These are phyloP conservation scores for Talinum fruticosum DNA, from an alignment of 148 eudicot species.

Conservation along the genomic window DNA sequence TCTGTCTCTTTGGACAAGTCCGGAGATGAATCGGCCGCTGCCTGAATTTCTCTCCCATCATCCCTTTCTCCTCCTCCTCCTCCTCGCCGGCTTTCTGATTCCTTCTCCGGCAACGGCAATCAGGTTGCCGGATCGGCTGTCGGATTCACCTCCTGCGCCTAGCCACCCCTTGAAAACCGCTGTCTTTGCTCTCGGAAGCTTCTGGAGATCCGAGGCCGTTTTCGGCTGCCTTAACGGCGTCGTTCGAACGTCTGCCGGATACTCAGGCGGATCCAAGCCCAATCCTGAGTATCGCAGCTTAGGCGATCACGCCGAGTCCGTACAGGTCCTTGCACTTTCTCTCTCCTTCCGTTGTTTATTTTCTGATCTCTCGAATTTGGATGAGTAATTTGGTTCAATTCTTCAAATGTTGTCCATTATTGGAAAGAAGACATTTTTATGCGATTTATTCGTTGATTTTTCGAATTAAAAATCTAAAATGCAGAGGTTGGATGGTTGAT, in stretches of 20 bases:
- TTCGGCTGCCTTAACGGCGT: conserved; percentile 92
- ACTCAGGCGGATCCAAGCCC: conserved; percentile 72
- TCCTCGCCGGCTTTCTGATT: conserved; percentile 7
- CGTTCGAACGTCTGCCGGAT: conserved; percentile 73
- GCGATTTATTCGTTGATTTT: not conserved
- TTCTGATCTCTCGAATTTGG: not conserved
- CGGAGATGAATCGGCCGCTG: conserved; percentile 14
- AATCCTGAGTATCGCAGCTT: conserved; percentile 85
- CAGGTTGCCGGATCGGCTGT: conserved; percentile 62
- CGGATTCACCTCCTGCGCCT: conserved; percentile 23
- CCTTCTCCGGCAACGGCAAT: conserved; percentile 32
- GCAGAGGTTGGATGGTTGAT: not conserved
- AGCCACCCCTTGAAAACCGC: conserved; percentile 48
- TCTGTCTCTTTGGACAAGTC: not conserved
- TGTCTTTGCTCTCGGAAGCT: conserved; percentile 91
- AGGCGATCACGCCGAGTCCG: conserved; percentile 85
- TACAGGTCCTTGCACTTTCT: conserved; percentile 45
- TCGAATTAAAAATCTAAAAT: not conserved
- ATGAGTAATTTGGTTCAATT: not conserved
- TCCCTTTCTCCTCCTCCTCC: not conserved
- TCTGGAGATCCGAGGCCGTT: conserved; percentile 92
- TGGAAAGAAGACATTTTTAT: not conserved
- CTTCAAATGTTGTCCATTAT: not conserved
- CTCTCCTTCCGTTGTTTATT: not conserved
- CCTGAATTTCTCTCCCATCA: not conserved